These are phyloP conservation scores for Stylonectria norvegica DNA, from an alignment of 2,329 filamentous ascomycete species.

Conservation along the genomic window DNA sequence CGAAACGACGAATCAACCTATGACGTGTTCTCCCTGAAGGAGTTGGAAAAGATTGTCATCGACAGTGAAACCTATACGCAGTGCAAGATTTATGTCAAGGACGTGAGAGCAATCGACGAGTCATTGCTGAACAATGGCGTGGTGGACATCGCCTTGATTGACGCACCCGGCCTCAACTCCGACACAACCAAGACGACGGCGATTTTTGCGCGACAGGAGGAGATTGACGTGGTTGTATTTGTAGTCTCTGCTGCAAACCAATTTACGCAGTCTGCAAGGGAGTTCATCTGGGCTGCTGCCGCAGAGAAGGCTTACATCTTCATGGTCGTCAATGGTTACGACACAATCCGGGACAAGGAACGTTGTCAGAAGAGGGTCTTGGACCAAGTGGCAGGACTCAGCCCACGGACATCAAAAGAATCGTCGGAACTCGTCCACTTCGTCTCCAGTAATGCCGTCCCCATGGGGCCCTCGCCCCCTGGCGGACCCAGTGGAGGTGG, in stretches of 20 bases:
- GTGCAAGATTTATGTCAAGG: slow-evolving; percentile 95
- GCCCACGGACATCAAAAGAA: slow-evolving; percentile 89
- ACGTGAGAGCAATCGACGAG: slow-evolving; percentile 83
- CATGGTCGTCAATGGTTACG: slow-evolving; percentile 96
- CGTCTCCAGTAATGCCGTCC: slow-evolving; percentile 94
- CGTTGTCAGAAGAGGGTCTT: slow-evolving; percentile 90
- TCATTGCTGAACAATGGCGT: slow-evolving; percentile 96
- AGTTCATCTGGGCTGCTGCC: slow-evolving; percentile 94
- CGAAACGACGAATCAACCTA: slow-evolving; percentile 93
- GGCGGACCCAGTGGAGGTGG: slow-evolving; percentile 54
- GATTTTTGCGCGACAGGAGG: slow-evolving; percentile 93
- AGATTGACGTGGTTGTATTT: slow-evolving; percentile 98
- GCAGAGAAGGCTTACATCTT: slow-evolving; percentile 98
- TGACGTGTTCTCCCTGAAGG: slow-evolving; percentile 72
- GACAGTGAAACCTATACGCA: slow-evolving; percentile 87
- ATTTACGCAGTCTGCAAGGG: slow-evolving; percentile 95
- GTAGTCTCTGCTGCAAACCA: slow-evolving; percentile 97
- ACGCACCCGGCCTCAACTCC: slow-evolving; percentile 91
- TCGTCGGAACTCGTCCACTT: slow-evolving; percentile 92
- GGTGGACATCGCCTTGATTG: slow-evolving; percentile 95
- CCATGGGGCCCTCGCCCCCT: slow-evolving; percentile 59
- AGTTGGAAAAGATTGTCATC: slow-evolving; percentile 84
- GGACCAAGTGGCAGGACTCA: slow-evolving; percentile 83
- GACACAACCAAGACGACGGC: slow-evolving; percentile 97
- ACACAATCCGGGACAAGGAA: slow-evolving; percentile 87